These are phyloP conservation scores for Fusarium siculi DNA, from an alignment of 2,329 filamentous ascomycete genomes.

Conservation along the genomic window DNA sequence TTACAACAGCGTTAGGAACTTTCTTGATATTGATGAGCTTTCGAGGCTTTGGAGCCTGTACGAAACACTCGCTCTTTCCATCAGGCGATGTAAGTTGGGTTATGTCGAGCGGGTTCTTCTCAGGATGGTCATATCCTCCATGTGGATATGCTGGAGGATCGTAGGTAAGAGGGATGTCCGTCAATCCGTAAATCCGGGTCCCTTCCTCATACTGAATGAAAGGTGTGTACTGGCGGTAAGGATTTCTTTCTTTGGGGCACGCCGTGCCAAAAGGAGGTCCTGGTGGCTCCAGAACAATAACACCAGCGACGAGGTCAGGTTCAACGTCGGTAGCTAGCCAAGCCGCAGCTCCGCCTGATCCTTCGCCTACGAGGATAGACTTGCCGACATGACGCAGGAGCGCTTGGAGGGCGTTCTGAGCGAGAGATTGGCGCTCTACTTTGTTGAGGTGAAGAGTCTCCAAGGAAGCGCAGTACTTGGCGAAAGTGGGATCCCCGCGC, in stretches of 20 bases:
- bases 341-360: conserved; percentile 57
- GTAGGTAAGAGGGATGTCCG: conserved; percentile 55
- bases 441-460: conserved; percentile 48
- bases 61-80: conserved; percentile 27
- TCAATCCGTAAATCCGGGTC: conserved; percentile 53
- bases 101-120: conserved; percentile 31
- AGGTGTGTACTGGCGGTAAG: conserved; percentile 30
- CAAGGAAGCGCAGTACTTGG: conserved; percentile 58
- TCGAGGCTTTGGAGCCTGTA: conserved; percentile 43
- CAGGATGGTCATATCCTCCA: conserved; percentile 6
- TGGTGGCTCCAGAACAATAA: conserved; percentile 63
- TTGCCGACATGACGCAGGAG: conserved; percentile 57
- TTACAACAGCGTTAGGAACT: conserved; percentile 61
- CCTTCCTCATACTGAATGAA: conserved; percentile 42
- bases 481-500: conserved; percentile 59
- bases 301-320: conserved; percentile 58
- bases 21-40: conserved; percentile 59
- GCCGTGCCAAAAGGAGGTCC: conserved; percentile 60
- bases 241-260: background rate
- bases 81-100: conserved; percentile 14
- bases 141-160: conserved; percentile 49
- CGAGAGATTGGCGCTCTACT: conserved; percentile 46
- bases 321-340: conserved; percentile 61
- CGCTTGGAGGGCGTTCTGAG: conserved; percentile 51
- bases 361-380: conserved; percentile 61